Conservation (phyloP, 345 rosid species). For the Rhodomyrtus tomentosa region DNA sequence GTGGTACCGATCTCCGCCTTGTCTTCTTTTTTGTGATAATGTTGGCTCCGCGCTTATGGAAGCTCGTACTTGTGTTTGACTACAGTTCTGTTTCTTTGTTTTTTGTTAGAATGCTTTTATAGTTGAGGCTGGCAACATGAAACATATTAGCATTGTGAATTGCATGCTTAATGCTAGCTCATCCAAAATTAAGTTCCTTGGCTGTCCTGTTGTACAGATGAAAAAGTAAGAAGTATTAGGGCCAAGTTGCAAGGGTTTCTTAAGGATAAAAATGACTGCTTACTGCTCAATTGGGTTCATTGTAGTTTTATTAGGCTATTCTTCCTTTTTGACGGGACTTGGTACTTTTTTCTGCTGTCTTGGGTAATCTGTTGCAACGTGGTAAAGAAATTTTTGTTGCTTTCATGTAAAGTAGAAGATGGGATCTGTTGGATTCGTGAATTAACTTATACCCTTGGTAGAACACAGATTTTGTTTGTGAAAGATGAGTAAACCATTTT, state of each 20-base stretch:
- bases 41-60: neutral
- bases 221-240: neutral
- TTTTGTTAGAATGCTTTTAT: neutral
- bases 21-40: neutral
- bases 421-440: neutral
- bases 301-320: neutral
- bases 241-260: neutral
- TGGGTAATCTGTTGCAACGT: neutral
- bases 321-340: neutral
- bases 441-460: neutral
- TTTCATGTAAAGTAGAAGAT: neutral
- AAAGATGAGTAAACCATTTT: neutral
- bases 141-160: neutral
- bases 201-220: neutral
- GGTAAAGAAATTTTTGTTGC: neutral
- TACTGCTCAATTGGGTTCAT: neutral
- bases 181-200: neutral
- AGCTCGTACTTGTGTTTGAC: neutral
- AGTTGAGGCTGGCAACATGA: neutral
- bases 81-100: no score
- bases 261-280: neutral
- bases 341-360: neutral
- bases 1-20: conserved; percentile 22
- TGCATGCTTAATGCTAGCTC: neutral
- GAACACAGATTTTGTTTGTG: neutral